phyloP scores from a whole-genome alignment of 176 grass and related monocot genomes.

The Rhynchospora tenuis region DNA sequence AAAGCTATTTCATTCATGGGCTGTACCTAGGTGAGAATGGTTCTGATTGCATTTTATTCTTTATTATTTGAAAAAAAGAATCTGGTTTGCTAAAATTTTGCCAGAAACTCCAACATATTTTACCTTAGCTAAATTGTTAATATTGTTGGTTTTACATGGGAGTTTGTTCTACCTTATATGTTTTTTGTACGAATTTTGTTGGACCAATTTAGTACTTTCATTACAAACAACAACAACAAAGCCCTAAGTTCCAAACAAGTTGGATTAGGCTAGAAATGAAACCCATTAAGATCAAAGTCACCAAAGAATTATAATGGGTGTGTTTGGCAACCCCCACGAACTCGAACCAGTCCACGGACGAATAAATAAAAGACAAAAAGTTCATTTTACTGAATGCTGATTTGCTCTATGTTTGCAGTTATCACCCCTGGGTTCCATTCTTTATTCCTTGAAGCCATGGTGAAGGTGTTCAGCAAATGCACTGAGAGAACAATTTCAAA shows the following conservation, averaged over 20 bases:
- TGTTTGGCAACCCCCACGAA: no score
- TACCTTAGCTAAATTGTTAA: background rate
- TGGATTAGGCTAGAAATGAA: no score
- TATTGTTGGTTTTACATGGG: background rate
- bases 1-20: background rate
- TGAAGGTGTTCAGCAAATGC: conserved; percentile 69
- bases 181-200: background rate
- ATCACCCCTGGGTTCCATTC: conserved; percentile 91
- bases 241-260: no score
- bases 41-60: background rate
- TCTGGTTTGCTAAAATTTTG: background rate
- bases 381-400: background rate
- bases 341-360: no score
- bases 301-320: no score
- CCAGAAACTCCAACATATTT: background rate
- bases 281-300: no score
- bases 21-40: background rate
- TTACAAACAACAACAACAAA: no score
- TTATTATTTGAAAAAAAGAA: background rate
- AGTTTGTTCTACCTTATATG: background rate
- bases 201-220: background rate
- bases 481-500: conserved; percentile 83
- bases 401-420: conserved; percentile 41
- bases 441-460: conserved; percentile 92
- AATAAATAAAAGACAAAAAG: background rate